Base-by-base conservation (phyloP, 2,329 filamentous ascomycete genomes). In the Reticulascus tulasneorum region DNA sequence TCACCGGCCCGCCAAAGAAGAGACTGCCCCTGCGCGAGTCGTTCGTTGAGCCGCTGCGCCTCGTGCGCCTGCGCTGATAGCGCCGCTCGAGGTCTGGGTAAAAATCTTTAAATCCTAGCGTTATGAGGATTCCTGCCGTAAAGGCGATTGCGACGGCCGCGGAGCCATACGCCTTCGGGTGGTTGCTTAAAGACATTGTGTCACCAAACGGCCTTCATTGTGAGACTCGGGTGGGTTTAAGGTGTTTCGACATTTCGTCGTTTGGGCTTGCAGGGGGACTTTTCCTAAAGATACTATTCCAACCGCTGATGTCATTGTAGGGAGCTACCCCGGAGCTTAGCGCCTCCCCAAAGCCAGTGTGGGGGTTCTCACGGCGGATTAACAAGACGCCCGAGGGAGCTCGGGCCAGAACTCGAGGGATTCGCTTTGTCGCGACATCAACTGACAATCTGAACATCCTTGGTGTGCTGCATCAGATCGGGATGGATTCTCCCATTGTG, bases 401-500 rank as follows among this genome's bases (percentile, higher is more conserved):
- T 53, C 46, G 47, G 50, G 47, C 50, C 50, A 36, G 26, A n/a
- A 18, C n/a, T 30, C 22, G 29, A 33, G 28, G 25, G 17, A 21
- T 19, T 20, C 24, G 13, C 31, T 33, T 20, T 36, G 38, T 23
- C 30, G 38, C 38, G 23, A 27, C 24, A 31, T 33, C 20, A 41
- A 26, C 38, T 29, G 21, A 33, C 35, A n/a, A n/a, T n/a, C n/a
- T n/a, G n/a, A n/a, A n/a, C n/a, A n/a, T n/a, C n/a, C n/a, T n/a
- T n/a, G n/a, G n/a, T n/a, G n/a, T n/a, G 15, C 28, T 32, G n/a
- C n/a, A n/a, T n/a, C n/a, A n/a, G n/a, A n/a, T n/a, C 33, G 47
- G 47, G 48, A 94, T 95, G 89, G 89, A 95, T 66, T 90, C 86
- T 13, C 83, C 84, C 40, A 69, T 86, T 44, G 73, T 89, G 47